These are phyloP conservation scores for Cylindrotheca fusiformis DNA, from an alignment of 108 stramenopile genomes.

Conservation along the genomic window DNA sequence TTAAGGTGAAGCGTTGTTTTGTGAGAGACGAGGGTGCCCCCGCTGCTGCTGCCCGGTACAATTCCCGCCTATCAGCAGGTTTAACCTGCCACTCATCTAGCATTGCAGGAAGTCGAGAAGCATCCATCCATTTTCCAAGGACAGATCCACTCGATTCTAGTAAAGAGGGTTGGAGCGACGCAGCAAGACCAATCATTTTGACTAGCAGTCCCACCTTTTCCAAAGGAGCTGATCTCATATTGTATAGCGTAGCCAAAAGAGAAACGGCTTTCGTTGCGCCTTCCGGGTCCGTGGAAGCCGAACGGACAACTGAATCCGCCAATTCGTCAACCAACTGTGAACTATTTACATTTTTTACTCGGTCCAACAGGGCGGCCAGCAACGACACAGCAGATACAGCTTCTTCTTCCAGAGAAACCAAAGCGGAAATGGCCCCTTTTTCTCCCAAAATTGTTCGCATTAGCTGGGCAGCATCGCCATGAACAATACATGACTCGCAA, in stretches of 20 bases:
- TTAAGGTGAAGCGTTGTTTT: conserved; percentile 69
- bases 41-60: conserved; percentile 64
- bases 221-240: conserved; percentile 56
- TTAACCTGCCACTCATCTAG: conserved; percentile 47
- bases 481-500: conserved; percentile 49
- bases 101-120: conserved; percentile 20
- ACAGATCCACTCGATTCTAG: conserved; percentile 32
- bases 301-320: conserved; percentile 40
- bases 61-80: conserved; percentile 28
- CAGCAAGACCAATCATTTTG: conserved; percentile 58
- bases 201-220: conserved; percentile 62
- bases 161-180: conserved; percentile 4
- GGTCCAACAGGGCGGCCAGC: conserved; percentile 65
- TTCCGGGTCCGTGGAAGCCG: conserved; percentile 1
- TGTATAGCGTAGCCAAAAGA: conserved; percentile 64
- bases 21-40: conserved; percentile 11
- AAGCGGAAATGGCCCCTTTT: conserved; percentile 41
- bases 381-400: conserved; percentile 63
- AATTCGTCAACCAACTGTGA: conserved; percentile 26
- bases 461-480: conserved; percentile 61
- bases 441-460: conserved; percentile 54
- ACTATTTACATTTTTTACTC: conserved; percentile 33
- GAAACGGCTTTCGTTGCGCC: conserved; percentile 17
- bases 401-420: conserved; percentile 52
- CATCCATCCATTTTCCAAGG: conserved; percentile 49